phyloP scores from a whole-genome alignment of 2,329 filamentous ascomycete genomes.

The Arthrocladium fulminans region DNA sequence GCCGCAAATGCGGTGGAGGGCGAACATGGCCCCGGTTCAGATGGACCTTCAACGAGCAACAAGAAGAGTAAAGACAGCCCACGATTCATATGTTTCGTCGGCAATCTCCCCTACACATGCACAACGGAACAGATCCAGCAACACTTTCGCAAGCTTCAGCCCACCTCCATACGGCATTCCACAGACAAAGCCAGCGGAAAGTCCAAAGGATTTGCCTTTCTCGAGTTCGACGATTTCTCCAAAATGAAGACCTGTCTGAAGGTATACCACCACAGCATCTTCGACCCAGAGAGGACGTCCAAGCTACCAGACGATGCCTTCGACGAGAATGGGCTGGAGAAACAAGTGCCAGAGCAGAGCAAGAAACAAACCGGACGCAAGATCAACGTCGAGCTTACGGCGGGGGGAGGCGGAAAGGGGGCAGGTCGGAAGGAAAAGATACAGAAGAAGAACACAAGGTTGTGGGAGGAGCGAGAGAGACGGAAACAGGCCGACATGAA shows the following conservation, averaged over 20 bases:
- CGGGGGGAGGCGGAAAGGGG: constrained; percentile 73
- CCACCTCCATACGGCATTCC: constrained; percentile 62
- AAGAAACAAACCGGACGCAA: constrained; percentile 45
- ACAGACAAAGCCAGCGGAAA: constrained; percentile 57
- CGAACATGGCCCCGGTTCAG: constrained; percentile 12
- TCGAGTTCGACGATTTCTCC: constrained; percentile 80
- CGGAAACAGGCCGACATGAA: constrained; percentile 42
- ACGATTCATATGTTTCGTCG: constrained; percentile 71
- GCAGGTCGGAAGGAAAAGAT: constrained; percentile 69
- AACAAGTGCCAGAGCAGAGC: not conserved
- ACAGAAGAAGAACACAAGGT: constrained; percentile 72
- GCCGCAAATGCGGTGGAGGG: constrained; percentile 18
- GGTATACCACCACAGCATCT: constrained; percentile 77
- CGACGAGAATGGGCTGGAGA: constrained; percentile 7
- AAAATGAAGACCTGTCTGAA: constrained; percentile 89
- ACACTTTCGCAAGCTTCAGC: constrained; percentile 71
- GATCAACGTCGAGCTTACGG: constrained; percentile 92
- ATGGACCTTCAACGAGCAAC: constrained; percentile 24
- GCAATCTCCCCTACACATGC: constrained; percentile 81
- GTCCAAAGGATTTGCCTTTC: constrained; percentile 71
- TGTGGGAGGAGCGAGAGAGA: constrained; percentile 59
- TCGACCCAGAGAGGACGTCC: constrained; percentile 47
- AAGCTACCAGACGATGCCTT: constrained; percentile 6
- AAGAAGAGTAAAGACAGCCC: constrained; percentile 18
- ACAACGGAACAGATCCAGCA: constrained; percentile 58